A percentile compares a stretch with the other conserved stretches of the same genome.
Evolutionary conservation across 2,329 filamentous ascomycete genomes (phyloP).

Genomic region (Fonsecaea nubica): DNA sequence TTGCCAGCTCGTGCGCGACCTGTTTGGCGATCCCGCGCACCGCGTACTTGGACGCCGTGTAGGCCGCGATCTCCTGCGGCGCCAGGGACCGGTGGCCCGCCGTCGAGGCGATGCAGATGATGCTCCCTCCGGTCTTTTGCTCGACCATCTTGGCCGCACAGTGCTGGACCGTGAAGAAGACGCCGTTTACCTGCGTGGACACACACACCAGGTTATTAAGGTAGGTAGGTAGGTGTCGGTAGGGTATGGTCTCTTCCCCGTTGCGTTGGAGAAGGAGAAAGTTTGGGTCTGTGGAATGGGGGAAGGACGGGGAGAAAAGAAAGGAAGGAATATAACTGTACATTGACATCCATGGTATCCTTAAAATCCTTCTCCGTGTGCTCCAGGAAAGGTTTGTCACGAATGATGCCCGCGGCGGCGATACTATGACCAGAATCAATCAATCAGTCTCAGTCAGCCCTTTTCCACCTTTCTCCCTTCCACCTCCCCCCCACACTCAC

Average conservation of each 20-base stretch:
- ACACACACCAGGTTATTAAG: no score
- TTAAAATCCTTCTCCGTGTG: slow-evolving; percentile 33
- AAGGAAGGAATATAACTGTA: not conserved
- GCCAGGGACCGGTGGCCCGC: slow-evolving; percentile 21
- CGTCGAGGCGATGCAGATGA: slow-evolving; percentile 30
- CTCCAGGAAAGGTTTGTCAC: slow-evolving; percentile 24
- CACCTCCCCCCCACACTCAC: no score
- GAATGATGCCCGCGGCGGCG: slow-evolving; percentile 27
- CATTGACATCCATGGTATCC: slow-evolving; percentile 34
- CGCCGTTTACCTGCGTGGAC: slow-evolving; percentile 17
- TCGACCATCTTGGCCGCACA: slow-evolving; percentile 19
- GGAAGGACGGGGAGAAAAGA: not conserved
- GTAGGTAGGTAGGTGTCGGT: no score
- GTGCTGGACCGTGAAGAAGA: slow-evolving; percentile 24
- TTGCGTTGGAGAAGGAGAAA: not conserved
- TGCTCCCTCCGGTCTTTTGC: slow-evolving; percentile 32
- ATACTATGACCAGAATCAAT: slow-evolving; percentile 30
- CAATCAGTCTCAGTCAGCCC: no score
- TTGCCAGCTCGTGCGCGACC: slow-evolving; percentile 49
- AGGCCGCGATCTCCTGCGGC: slow-evolving; percentile 44
- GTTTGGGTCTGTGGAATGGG: no score
- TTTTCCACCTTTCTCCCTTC: no score
- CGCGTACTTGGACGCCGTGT: slow-evolving; percentile 52
- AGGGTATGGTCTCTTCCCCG: no score
- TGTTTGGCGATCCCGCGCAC: slow-evolving; percentile 51